A percentile compares a stretch with the other conserved stretches of the same genome.
Conservation (phyloP, 1,139 yeast genomes). For the Kodamaea sp. region DNA sequence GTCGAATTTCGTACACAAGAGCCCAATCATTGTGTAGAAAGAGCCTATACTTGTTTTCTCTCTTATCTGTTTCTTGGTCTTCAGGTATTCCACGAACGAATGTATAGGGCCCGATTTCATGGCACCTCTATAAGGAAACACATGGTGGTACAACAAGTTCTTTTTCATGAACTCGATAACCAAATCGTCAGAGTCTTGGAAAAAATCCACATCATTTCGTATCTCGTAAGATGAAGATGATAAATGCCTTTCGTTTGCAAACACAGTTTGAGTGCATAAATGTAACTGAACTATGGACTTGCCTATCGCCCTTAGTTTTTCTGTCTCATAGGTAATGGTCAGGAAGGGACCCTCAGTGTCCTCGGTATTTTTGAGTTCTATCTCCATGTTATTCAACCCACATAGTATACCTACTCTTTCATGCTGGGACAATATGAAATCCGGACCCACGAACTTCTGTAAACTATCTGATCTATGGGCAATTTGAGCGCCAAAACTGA, state of each 20-base stretch:
- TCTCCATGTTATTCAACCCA: constrained; percentile 21
- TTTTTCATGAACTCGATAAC: constrained; percentile 37
- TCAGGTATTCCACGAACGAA: constrained; percentile 13
- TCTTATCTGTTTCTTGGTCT: constrained; percentile 16
- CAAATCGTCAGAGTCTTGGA: constrained; percentile 22
- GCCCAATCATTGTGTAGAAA: constrained; percentile 43
- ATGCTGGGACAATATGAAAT: constrained; percentile 21
- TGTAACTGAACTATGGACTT: constrained; percentile 21
- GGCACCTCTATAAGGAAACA: constrained; percentile 35
- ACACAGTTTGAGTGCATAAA: constrained; percentile 23
- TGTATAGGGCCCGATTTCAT: constrained; percentile 19
- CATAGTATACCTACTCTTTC: constrained; percentile 25
- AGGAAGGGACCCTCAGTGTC: neutral
- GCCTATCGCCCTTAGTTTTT: constrained; percentile 26
- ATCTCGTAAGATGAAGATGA: constrained; percentile 32
- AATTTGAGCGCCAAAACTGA: constrained; percentile 12
- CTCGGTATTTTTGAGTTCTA: constrained; percentile 1
- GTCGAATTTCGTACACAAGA: constrained; percentile 33
- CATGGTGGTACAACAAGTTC: constrained; percentile 26
- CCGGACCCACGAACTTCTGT: constrained; percentile 18
- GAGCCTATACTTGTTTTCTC: constrained; percentile 36
- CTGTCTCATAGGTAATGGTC: constrained; percentile 9
- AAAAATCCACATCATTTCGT: constrained; percentile 18
- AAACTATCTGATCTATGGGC: constrained; percentile 11
- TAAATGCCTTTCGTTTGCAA: constrained; percentile 28